Base-by-base conservation (phyloP, 768 basidiomycete genomes). In the Suillus weaverae region DNA sequence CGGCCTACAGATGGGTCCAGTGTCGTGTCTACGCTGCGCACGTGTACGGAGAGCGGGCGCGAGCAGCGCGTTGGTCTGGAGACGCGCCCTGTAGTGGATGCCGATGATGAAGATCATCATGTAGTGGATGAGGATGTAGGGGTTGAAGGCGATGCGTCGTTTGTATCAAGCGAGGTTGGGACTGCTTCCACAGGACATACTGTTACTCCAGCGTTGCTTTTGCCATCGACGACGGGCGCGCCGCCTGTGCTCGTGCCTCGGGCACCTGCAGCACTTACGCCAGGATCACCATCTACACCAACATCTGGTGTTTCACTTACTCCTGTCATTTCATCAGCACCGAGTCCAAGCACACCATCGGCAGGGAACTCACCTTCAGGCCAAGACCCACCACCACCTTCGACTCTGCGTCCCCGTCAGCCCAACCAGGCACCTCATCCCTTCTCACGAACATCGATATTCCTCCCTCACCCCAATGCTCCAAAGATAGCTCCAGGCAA, bases 401-500 rank as follows among this genome's bases (percentile, higher is more conserved):
- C 68, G 68, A 73, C 73, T 66, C 70, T 74, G 68, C 71, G 74
- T 13, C 67, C 64, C 50, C 79, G 72, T 9, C 74, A 68, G 59
- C 66, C 66, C 64, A 68, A 51, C 46, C 16, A 22, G 36, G 54
- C 66, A 7, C 63, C 71, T 3, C 74, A 75, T 43, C 71, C 74
- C 2, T 73, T 77, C 57, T 56, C 68, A 13, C 77, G 82, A 30
- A 74, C 77, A 22, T 82, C 81, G 59, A 67, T 85, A 26, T 86
- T 86, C 66, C 76, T 83, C 43, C 85, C 85, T 0, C 85, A 86
- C 68, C 85, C 85, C 1, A 83, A 83, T 71, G 85, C 85, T 5
- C 85, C 85, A 9, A 85, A 83, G 62, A 74, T 81, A 8, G 66
- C 74, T 38, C 33, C 70, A 14, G 65, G 60, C 2, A 39, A 33